A percentile compares a stretch with the other conserved stretches of the same genome.
Conservation (phyloP, 257 asterid genomes). For the Nemophila menziesii region DNA sequence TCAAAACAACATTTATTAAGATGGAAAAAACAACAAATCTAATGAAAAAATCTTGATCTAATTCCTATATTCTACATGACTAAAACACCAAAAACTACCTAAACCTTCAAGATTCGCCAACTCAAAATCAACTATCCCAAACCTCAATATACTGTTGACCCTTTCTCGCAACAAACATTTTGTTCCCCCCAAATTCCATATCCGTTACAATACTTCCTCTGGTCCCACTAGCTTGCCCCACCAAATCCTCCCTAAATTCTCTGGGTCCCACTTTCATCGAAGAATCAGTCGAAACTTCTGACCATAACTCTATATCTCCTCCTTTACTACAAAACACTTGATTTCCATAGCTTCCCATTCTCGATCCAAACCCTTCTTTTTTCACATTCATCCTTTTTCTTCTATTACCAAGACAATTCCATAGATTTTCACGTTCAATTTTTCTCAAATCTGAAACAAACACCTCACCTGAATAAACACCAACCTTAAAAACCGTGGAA, state of each 20-base stretch:
- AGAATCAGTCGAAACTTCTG: slow-evolving; percentile 37
- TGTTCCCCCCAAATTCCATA: slow-evolving; percentile 53
- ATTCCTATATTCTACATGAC: no score
- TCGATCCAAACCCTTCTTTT: slow-evolving; percentile 61
- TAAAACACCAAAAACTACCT: no score
- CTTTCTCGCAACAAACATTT: slow-evolving; percentile 54
- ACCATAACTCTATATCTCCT: slow-evolving; percentile 56
- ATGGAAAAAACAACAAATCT: no score
- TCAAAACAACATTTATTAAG: no score
- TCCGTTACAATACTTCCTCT: slow-evolving; percentile 32
- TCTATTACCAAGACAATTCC: slow-evolving; percentile 55
- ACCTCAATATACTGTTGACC: slow-evolving; percentile 53
- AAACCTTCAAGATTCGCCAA: no score
- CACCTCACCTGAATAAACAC: slow-evolving; percentile 52
- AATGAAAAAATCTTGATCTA: no score
- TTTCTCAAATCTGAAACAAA: slow-evolving; percentile 42
- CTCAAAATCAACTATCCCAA: slow-evolving; percentile 33
- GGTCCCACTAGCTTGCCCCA: slow-evolving; percentile 45
- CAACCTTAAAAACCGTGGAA: slow-evolving; percentile 43
- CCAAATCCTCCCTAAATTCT: slow-evolving; percentile 45
- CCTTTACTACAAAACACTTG: slow-evolving; percentile 58
- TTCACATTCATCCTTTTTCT: slow-evolving; percentile 41
- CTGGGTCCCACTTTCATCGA: slow-evolving; percentile 12
- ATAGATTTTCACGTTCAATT: slow-evolving; percentile 28
- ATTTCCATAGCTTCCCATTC: slow-evolving; percentile 46